Conservation (phyloP, 139 green algal genomes). For the Eudorina sp. region DNA sequence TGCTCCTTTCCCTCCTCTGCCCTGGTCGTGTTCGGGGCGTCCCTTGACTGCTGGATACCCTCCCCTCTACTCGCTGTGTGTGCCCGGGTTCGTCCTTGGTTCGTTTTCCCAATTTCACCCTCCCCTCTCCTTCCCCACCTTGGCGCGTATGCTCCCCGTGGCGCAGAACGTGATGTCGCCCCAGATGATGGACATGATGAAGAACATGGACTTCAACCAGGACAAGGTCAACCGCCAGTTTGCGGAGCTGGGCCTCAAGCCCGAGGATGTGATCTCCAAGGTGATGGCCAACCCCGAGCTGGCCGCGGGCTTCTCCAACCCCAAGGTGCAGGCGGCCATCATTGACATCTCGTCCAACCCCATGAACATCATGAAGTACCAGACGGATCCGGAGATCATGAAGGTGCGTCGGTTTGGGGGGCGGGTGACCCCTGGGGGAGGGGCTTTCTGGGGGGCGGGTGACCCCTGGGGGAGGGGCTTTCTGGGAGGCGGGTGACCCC, state of each 20-base stretch:
- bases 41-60: too few species aligned
- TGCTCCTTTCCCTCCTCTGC: too few species aligned
- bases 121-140: background rate
- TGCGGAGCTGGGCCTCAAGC: conserved; percentile 81
- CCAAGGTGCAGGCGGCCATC: conserved; percentile 86
- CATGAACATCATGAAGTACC: conserved; percentile 89
- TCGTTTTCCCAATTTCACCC: too few species aligned
- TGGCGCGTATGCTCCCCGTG: background rate
- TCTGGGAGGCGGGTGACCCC: too few species aligned
- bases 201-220: conserved; percentile 72
- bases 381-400: conserved; percentile 87
- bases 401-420: too few species aligned
- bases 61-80: too few species aligned
- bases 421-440: too few species aligned
- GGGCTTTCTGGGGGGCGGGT: too few species aligned
- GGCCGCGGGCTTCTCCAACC: conserved; percentile 83
- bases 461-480: too few species aligned
- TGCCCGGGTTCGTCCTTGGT: too few species aligned
- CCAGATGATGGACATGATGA: conserved; percentile 80
- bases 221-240: conserved; percentile 84
- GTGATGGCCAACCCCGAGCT: conserved; percentile 88
- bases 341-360: conserved; percentile 87
- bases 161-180: conserved; percentile 71
- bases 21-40: too few species aligned
- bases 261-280: conserved; percentile 85